phyloP scores from a whole-genome alignment of 1,284 basidiomycete species.

The Puccinia coronata region DNA sequence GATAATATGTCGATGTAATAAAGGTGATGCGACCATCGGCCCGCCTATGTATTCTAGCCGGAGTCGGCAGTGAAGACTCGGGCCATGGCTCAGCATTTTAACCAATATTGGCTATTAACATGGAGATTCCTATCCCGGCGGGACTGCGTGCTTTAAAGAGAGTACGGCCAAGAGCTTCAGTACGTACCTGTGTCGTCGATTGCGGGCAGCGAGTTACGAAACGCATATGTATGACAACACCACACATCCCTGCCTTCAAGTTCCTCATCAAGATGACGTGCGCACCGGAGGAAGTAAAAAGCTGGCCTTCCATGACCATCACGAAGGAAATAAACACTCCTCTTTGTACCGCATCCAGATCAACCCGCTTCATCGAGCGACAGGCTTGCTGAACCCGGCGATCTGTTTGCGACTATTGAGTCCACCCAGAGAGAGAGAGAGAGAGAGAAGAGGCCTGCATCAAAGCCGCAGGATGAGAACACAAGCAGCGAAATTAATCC shows the following conservation, averaged over 20 bases:
- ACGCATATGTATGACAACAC: not conserved
- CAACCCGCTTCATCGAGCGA: not conserved
- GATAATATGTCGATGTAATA: no score
- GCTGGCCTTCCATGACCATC: not conserved
- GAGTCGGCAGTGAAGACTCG: slow-evolving; percentile 6
- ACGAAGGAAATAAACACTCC: not conserved
- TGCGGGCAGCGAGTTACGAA: not conserved
- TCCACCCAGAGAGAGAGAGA: no score
- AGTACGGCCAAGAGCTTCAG: no score
- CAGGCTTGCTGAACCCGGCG: not conserved
- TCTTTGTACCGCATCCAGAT: not conserved
- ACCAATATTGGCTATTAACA: no score
- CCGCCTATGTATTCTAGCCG: not conserved
- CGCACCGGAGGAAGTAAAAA: slow-evolving; percentile 4
- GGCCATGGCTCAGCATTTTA: no score
- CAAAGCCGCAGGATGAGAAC: not conserved
- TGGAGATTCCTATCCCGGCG: slow-evolving; percentile 7
- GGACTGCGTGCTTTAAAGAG: not conserved
- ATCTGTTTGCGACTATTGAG: no score
- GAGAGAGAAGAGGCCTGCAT: not conserved
- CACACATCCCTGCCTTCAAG: not conserved
- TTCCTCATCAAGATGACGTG: not conserved
- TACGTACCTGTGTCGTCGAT: not conserved
- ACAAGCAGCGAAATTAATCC: not conserved
- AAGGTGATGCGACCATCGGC: not conserved